phyloP scores from a whole-genome alignment of 2,329 filamentous ascomycete species.

The Aspergillus proliferans region DNA sequence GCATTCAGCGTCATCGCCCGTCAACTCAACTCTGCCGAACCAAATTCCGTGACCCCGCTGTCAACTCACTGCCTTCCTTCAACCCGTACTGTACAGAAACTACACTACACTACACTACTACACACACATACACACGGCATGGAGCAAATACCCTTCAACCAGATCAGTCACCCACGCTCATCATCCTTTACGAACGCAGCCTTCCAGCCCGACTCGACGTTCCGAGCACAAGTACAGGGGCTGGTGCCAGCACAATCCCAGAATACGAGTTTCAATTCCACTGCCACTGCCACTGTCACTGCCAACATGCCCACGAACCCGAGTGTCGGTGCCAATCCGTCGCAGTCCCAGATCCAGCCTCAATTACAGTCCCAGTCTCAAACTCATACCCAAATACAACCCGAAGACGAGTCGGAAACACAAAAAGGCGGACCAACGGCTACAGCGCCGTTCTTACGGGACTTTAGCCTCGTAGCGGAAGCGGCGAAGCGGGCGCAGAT shows the following conservation, averaged over 20 bases:
- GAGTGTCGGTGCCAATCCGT: no score
- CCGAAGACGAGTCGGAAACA: not conserved
- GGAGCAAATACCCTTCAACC: no score
- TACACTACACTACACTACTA: not conserved
- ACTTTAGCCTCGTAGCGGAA: constrained; percentile 83
- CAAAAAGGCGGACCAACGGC: constrained; percentile 28
- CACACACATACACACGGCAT: not conserved
- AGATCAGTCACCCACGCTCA: no score
- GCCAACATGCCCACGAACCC: no score
- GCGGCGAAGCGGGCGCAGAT: constrained; percentile 90
- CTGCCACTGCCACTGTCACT: no score
- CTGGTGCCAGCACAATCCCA: no score
- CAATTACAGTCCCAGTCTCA: not conserved
- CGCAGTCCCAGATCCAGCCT: not conserved
- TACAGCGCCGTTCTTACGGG: constrained; percentile 62
- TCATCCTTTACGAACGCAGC: no score
- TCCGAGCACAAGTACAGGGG: no score
- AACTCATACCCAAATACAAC: not conserved
- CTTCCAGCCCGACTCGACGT: no score
- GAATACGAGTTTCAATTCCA: no score
- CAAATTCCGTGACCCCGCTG: not conserved
- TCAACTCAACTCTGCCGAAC: constrained; percentile 2
- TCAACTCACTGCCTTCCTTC: not conserved
- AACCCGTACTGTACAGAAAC: not conserved
- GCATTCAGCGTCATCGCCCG: not conserved